phyloP scores from a whole-genome alignment of 495 filamentous ascomycete species.

The Xylaria telfairii region DNA sequence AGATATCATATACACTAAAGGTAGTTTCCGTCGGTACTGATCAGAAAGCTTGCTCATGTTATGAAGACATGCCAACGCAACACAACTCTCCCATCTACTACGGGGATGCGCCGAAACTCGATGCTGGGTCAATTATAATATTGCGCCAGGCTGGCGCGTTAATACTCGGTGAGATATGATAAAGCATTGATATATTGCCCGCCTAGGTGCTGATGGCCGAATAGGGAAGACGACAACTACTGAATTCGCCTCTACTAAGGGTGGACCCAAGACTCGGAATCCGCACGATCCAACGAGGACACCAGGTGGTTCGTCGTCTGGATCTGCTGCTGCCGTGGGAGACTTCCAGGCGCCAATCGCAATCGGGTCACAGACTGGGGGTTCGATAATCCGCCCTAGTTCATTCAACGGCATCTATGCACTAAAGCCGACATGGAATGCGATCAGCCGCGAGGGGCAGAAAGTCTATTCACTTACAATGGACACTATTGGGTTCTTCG shows the following conservation, averaged over 20 bases:
- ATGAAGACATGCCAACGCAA: constrained; percentile 59
- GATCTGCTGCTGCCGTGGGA: constrained; percentile 58
- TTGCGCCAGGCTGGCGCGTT: constrained; percentile 56
- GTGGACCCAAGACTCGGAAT: constrained; percentile 48
- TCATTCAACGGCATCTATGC: constrained; percentile 62
- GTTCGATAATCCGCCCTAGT: constrained; percentile 57
- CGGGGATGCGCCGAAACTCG: constrained; percentile 42
- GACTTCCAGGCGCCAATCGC: constrained; percentile 57
- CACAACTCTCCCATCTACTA: constrained; percentile 57
- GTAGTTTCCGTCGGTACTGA: constrained; percentile 30
- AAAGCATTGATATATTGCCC: not conserved
- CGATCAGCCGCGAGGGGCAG: constrained; percentile 60
- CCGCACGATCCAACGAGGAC: constrained; percentile 55
- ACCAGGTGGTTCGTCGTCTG: constrained; percentile 60
- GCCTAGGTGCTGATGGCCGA: not conserved
- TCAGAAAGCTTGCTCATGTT: constrained; percentile 13
- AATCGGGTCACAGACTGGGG: constrained; percentile 60
- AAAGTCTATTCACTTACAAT: constrained; percentile 54
- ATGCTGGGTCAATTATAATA: constrained; percentile 51
- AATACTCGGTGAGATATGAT: constrained; percentile 50
- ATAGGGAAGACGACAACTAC: constrained; percentile 56
- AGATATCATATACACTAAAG: constrained; percentile 65
- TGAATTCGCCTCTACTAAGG: constrained; percentile 54
- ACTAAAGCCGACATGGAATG: constrained; percentile 63
- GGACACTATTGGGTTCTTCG: constrained; percentile 61